A percentile compares a stretch with the other conserved stretches of the same genome.
Conservation (phyloP, 2,329 filamentous ascomycete genomes). For the Neonectria ditissima region DNA sequence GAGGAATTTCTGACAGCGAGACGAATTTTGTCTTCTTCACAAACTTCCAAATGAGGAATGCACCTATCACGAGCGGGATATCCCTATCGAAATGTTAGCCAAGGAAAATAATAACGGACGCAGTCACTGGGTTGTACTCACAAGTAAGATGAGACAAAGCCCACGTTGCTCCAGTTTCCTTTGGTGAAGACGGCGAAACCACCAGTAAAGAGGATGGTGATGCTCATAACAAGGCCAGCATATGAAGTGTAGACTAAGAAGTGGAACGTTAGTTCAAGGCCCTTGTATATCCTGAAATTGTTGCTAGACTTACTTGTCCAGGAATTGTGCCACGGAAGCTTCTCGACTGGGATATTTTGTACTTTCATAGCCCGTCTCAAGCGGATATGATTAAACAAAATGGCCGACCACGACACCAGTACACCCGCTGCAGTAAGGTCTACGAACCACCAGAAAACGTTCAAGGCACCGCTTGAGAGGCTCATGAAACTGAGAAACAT, state of each 20-base stretch:
- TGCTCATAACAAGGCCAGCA: constrained; percentile 68
- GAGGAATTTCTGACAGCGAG: constrained; percentile 62
- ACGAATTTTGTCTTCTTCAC: constrained; percentile 71
- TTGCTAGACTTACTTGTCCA: constrained; percentile 66
- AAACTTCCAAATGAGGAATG: constrained; percentile 74
- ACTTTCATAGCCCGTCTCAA: constrained; percentile 64
- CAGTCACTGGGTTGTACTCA: constrained; percentile 51
- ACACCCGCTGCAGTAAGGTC: constrained; percentile 72
- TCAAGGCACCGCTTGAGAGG: constrained; percentile 67
- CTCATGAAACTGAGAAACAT: constrained; percentile 70
- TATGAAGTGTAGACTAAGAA: constrained; percentile 71
- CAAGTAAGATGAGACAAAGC: constrained; percentile 73
- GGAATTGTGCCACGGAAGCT: constrained; percentile 72
- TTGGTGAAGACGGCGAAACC: constrained; percentile 73
- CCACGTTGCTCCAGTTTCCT: constrained; percentile 68
- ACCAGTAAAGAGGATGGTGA: constrained; percentile 75
- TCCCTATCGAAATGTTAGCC: constrained; percentile 57
- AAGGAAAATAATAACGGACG: neutral
- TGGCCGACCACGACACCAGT: constrained; percentile 71
- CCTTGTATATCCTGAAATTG: no score
- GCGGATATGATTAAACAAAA: constrained; percentile 70
- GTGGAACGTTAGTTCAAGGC: neutral
- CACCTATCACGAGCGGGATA: constrained; percentile 67
- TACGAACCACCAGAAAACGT: constrained; percentile 75
- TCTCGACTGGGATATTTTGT: constrained; percentile 63